Percentiles rank a stretch among this genome's conserved stretches.
These are phyloP conservation scores for Balakata baccata DNA, from an alignment of 345 rosid species.

Conservation along the genomic window DNA sequence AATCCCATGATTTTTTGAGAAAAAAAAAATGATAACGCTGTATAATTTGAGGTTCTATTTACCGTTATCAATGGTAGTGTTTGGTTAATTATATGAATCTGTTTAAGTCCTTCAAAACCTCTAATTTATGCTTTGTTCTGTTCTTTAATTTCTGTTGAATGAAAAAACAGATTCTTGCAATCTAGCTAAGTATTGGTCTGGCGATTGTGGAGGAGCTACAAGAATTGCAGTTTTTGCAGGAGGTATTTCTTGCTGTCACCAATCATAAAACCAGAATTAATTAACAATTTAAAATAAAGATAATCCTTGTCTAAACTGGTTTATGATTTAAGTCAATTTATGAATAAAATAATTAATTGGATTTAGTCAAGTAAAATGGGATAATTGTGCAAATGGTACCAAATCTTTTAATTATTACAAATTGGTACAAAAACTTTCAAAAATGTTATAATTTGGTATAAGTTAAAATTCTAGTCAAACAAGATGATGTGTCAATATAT, in stretches of 20 bases:
- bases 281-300: background rate
- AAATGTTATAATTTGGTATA: too few relatives aligned
- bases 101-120: background rate
- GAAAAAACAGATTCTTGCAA: slow-evolving; percentile 39
- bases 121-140: background rate
- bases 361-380: too few relatives aligned
- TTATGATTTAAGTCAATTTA: too few relatives aligned
- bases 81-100: background rate
- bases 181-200: slow-evolving; percentile 36
- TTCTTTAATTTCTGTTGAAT: background rate
- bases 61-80: background rate
- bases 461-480: too few relatives aligned
- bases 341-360: too few relatives aligned
- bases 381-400: too few relatives aligned
- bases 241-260: slow-evolving; percentile 33
- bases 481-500: too few relatives aligned
- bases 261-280: background rate
- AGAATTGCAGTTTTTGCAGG: slow-evolving; percentile 36
- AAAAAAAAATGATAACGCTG: too few relatives aligned
- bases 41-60: too few relatives aligned
- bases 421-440: too few relatives aligned
- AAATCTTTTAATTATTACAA: too few relatives aligned
- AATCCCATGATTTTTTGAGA: too few relatives aligned
- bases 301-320: background rate
- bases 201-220: slow-evolving; percentile 48